Evolutionary conservation across 2,329 filamentous ascomycete genomes (phyloP), one percentile per base, ranked within the genome.

Genomic region (Colletotrichum incanum): DNA sequence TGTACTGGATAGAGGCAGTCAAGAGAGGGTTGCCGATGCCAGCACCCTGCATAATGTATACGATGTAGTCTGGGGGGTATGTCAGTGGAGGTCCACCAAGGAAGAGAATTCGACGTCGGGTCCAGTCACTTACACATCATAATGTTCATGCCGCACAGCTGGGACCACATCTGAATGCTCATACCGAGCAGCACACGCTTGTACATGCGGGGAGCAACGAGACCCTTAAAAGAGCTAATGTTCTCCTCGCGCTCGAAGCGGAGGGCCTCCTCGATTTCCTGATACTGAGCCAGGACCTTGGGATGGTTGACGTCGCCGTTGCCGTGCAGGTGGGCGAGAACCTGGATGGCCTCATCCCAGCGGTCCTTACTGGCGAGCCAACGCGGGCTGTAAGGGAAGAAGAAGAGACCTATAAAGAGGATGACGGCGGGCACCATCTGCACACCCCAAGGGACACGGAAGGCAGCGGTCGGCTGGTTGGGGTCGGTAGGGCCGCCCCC

Each of bases 341-440:
- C 87, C 28, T 84, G 77, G 52, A 90, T 83, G 0, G 90, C 89
- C 77, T 93, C 88, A 37, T 93, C 91, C 86, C 91, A 92, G 1
- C 90, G 86, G 73, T 92, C 92, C 75, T 92, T 87, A 20, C 87
- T 87, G 6, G 93, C 92, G 7, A 94, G 84, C 92, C 92, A 94
- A 65, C 93, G 87, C 0, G 93, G 93, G 61, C 86, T 92, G 75
- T 88, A 88, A 0, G 89, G 90, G 75, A 92, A 87, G 80, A 91
- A 91, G 77, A 90, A 86, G 26, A 91, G 83, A 0, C 89, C 89
- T 34, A 86, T 76, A 58, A 92, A 83, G 0, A 91, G 82, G 18
- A 90, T 76, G 16, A 87, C 76, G 0, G 84, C 88, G 0, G 89
- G 90, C 0, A 90, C 78, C 75, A 88, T 87, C 80, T 92, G 90